A percentile compares a stretch with the other conserved stretches of the same genome.
Evolutionary conservation across 2,329 filamentous ascomycete genomes (phyloP).

Genomic region (Hawksworthiomyces lignivorus): DNA sequence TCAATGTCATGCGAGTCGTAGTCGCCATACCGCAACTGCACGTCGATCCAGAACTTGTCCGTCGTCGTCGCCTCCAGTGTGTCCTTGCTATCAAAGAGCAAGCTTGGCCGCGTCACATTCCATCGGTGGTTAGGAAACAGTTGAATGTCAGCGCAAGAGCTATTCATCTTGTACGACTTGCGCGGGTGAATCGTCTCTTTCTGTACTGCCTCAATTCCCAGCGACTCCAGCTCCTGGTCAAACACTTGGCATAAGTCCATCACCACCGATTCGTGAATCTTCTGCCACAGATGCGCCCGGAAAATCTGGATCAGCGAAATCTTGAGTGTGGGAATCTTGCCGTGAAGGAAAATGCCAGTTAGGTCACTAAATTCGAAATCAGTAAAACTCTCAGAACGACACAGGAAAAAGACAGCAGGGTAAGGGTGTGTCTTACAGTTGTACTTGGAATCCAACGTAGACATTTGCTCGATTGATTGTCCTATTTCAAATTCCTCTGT

Average conservation of each 20-base stretch:
- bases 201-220: conserved; percentile 95
- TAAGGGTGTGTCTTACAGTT: conserved; percentile 49
- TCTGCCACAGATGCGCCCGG: conserved; percentile 99
- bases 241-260: conserved; percentile 99
- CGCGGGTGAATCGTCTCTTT: conserved; percentile 98
- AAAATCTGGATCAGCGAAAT: conserved; percentile 99
- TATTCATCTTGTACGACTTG: conserved; percentile 99
- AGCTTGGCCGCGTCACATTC: conserved; percentile 91
- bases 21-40: conserved; percentile 83
- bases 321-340: conserved; percentile 96
- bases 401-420: not conserved
- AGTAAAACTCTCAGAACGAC: not conserved
- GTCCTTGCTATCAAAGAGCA: conserved; percentile 94
- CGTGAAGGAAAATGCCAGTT: conserved; percentile 97
- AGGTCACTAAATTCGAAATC: conserved; percentile 54
- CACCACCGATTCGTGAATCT: conserved; percentile 96
- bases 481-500: not conserved
- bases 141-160: conserved; percentile 93
- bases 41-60: conserved; percentile 99
- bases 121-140: conserved; percentile 97
- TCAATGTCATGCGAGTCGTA: conserved; percentile 99
- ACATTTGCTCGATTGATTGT: conserved; percentile 95
- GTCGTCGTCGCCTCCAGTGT: conserved; percentile 88
- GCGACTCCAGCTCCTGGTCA: conserved; percentile 89
- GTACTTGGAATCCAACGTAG: conserved; percentile 98